Conservation (phyloP, 2,329 filamentous ascomycete genomes). For the Pyrenochaeta sp. region DNA sequence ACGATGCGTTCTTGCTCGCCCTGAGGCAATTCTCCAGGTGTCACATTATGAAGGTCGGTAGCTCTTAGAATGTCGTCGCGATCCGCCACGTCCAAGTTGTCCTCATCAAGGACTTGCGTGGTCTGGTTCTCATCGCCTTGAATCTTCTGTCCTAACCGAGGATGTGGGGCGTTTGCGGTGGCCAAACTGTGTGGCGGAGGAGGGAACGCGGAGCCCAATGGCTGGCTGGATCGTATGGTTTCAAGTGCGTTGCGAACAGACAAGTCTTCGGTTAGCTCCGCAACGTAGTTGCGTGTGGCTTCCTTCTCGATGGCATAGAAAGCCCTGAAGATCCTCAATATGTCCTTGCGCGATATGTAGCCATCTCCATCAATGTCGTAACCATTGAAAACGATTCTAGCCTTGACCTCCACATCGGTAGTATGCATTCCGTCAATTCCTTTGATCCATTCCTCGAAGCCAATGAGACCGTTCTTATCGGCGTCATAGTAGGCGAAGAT, state of each 20-base stretch:
- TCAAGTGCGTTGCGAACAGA: constrained; percentile 63
- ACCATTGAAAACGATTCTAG: constrained; percentile 75
- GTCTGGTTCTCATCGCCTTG: constrained; percentile 42
- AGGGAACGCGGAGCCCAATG: constrained; percentile 56
- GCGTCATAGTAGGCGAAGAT: constrained; percentile 98
- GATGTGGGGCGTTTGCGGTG: constrained; percentile 23
- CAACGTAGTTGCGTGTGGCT: constrained; percentile 82
- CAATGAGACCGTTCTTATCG: constrained; percentile 86
- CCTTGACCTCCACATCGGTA: constrained; percentile 57
- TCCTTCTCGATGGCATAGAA: constrained; percentile 93
- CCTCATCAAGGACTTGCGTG: constrained; percentile 31
- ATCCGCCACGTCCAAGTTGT: constrained; percentile 32
- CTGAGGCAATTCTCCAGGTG: constrained; percentile 4
- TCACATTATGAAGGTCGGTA: constrained; percentile 17
- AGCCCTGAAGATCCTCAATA: constrained; percentile 88
- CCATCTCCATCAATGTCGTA: constrained; percentile 93
- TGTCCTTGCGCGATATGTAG: constrained; percentile 84
- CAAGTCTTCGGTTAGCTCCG: constrained; percentile 78
- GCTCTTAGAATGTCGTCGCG: constrained; percentile 26
- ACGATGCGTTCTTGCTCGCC: constrained; percentile 37
- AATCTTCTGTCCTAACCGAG: constrained; percentile 42
- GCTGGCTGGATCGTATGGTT: constrained; percentile 54
- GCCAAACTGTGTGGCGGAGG: constrained; percentile 47
- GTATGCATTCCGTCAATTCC: constrained; percentile 73
- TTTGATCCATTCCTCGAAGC: constrained; percentile 89